Evolutionary conservation across 805 yeast genomes (phyloP).

Genomic region (Saccharomyces eubayanus): DNA sequence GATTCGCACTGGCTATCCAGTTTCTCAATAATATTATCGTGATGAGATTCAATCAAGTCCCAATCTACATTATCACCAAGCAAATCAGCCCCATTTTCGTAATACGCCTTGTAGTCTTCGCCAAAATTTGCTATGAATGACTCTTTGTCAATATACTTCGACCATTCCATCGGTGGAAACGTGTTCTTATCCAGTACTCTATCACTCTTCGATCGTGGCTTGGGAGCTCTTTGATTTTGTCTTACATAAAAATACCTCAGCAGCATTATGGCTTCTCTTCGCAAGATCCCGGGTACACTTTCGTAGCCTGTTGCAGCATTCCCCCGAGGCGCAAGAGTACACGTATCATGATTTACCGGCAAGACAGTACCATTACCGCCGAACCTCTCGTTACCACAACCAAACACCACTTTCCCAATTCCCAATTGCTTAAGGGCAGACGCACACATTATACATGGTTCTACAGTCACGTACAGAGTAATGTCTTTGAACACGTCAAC

Average conservation of each 20-base stretch:
- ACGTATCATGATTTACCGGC: constrained; percentile 42
- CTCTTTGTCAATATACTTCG: constrained; percentile 40
- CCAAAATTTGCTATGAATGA: constrained; percentile 37
- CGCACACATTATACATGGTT: constrained; percentile 98
- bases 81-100: constrained; percentile 14
- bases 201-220: constrained; percentile 64
- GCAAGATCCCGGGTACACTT: constrained; percentile 67
- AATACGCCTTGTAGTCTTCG: constrained; percentile 6
- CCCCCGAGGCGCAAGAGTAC: constrained; percentile 9
- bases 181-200: constrained; percentile 48
- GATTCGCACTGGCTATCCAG: constrained; percentile 7
- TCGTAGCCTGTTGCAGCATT: constrained; percentile 9
- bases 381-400: constrained; percentile 90
- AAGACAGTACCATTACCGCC: constrained; percentile 94
- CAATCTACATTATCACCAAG: constrained; percentile 15
- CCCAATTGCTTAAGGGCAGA: constrained; percentile 78
- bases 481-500: constrained; percentile 42
- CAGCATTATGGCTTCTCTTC: constrained; percentile 76
- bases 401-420: constrained; percentile 67
- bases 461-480: constrained; percentile 85
- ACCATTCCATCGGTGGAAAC: constrained; percentile 55
- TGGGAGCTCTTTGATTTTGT: constrained; percentile 82
- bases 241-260: constrained; percentile 76
- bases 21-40: constrained; percentile 10
- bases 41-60: constrained; percentile 18